A percentile compares a stretch with the other conserved stretches of the same genome.
Evolutionary conservation across 208 protist species (phyloP).

Genomic region (Kentomonas sorsogonicus): DNA sequence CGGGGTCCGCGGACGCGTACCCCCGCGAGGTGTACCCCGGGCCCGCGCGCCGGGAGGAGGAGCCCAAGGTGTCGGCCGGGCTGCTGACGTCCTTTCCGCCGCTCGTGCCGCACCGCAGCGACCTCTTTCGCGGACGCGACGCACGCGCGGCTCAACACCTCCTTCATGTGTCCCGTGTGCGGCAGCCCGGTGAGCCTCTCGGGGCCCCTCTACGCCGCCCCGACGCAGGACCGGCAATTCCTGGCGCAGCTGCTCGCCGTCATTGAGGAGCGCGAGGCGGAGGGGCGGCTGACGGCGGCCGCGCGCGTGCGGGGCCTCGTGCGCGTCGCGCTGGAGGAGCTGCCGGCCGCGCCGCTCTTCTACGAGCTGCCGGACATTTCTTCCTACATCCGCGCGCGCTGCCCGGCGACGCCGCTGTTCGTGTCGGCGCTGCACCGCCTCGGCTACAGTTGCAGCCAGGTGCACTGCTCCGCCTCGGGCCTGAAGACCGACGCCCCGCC

Average conservation of each 20-base stretch:
- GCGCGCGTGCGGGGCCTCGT: slow-evolving; percentile 85
- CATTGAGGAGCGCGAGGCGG: slow-evolving; percentile 57
- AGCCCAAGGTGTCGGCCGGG: slow-evolving; percentile 38
- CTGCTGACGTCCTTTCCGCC: slow-evolving; percentile 32
- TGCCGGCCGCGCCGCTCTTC: slow-evolving; percentile 87
- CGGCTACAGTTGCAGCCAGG: slow-evolving; percentile 87
- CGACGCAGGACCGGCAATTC: slow-evolving; percentile 86
- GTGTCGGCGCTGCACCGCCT: slow-evolving; percentile 68
- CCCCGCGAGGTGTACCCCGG: slow-evolving; percentile 35
- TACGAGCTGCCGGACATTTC: slow-evolving; percentile 68
- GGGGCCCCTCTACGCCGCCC: slow-evolving; percentile 91
- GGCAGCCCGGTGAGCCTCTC: slow-evolving; percentile 68
- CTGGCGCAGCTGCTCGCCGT: slow-evolving; percentile 60
- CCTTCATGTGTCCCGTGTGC: slow-evolving; percentile 71
- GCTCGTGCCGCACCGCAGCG: not conserved
- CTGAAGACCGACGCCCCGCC: slow-evolving; percentile 92
- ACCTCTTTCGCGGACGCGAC: not conserved
- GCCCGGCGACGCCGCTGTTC: slow-evolving; percentile 66
- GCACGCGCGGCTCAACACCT: not conserved
- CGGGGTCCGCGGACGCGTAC: too few relatives aligned
- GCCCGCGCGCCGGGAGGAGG: slow-evolving; percentile 28
- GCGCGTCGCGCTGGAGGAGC: slow-evolving; percentile 72
- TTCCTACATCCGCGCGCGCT: slow-evolving; percentile 69
- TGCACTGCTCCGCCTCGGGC: slow-evolving; percentile 82
- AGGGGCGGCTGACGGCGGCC: slow-evolving; percentile 40